Percentiles rank a stretch among this genome's conserved stretches.
These are phyloP conservation scores for Penicillium brevicompactum DNA, from an alignment of 2,329 filamentous ascomycete genomes.

Conservation along the genomic window DNA sequence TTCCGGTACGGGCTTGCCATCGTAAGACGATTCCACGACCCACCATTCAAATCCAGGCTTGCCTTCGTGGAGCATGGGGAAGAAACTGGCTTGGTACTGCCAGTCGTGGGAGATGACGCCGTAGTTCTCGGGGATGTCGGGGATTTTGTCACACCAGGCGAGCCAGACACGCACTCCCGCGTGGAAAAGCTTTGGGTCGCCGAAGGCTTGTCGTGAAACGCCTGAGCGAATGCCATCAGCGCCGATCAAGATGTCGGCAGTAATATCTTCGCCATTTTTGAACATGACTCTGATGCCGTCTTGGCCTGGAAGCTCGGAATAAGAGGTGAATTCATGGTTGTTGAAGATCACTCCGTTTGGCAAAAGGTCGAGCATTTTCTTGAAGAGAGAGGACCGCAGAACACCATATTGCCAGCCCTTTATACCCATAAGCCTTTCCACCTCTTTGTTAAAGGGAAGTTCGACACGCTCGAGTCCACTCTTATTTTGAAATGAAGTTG, in stretches of 20 bases:
- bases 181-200: constrained; percentile 20
- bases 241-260: constrained; percentile 17
- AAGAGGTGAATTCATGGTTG: constrained; percentile 13
- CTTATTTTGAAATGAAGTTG: constrained; percentile 18
- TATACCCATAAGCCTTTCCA: constrained; percentile 12
- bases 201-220: constrained; percentile 21
- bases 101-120: constrained; percentile 19
- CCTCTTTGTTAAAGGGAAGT: constrained; percentile 17
- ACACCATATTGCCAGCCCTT: constrained; percentile 26
- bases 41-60: constrained; percentile 25
- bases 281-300: constrained; percentile 7
- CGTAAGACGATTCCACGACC: constrained; percentile 22
- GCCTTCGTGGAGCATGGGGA: constrained; percentile 22
- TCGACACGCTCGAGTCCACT: constrained; percentile 14
- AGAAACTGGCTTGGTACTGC: constrained; percentile 23
- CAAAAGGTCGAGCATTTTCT: constrained; percentile 22
- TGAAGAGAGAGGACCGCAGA: constrained; percentile 20
- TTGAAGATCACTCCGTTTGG: constrained; percentile 12
- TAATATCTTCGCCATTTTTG: constrained; percentile 5
- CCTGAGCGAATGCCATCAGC: constrained; percentile 21
- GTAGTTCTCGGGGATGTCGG: constrained; percentile 9
- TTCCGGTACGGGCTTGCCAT: constrained; percentile 19
- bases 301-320: constrained; percentile 2
- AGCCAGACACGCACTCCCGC: constrained; percentile 22
- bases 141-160: constrained; percentile 23